These are phyloP conservation scores for Pulveroboletus sp. DNA, from an alignment of 1,284 basidiomycete genomes.

Conservation along the genomic window DNA sequence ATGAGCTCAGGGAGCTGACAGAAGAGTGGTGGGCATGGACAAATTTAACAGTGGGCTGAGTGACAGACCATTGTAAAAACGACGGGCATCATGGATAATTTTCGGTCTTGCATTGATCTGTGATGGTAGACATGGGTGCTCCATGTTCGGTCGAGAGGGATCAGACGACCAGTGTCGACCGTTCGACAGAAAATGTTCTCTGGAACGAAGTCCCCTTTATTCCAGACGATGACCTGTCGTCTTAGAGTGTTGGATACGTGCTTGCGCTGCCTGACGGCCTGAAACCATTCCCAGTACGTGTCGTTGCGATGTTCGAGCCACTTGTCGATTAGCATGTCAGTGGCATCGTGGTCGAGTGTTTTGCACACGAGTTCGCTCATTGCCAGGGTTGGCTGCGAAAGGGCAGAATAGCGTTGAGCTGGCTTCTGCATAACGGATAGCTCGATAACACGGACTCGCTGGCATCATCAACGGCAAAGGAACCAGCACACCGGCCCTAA, in stretches of 20 bases:
- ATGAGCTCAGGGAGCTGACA: constrained; percentile 70
- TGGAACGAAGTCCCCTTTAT: constrained; percentile 72
- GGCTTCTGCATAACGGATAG: constrained; percentile 30
- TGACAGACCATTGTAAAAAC: constrained; percentile 70
- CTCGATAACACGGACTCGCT: constrained; percentile 14
- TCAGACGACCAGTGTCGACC: constrained; percentile 70
- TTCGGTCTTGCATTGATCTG: constrained; percentile 67
- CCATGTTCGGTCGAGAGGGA: constrained; percentile 76
- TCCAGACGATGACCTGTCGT: constrained; percentile 68
- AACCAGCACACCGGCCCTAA: constrained; percentile 33
- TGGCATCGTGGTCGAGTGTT: constrained; percentile 69
- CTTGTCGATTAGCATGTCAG: constrained; percentile 75
- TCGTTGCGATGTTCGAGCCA: constrained; percentile 77
- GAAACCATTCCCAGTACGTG: constrained; percentile 74
- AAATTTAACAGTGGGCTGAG: constrained; percentile 3
- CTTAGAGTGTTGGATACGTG: constrained; percentile 50
- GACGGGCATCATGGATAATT: constrained; percentile 73
- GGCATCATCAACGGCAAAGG: background rate
- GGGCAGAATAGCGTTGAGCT: constrained; percentile 57
- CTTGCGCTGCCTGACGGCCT: constrained; percentile 62
- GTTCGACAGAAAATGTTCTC: constrained; percentile 77
- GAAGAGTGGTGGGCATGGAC: constrained; percentile 14
- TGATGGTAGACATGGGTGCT: constrained; percentile 77
- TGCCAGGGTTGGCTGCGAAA: constrained; percentile 59
- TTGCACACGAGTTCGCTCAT: constrained; percentile 77